Evolutionary conservation across 768 basidiomycete species (phyloP).

Genomic region (Rhizopogon vesiculosus): DNA sequence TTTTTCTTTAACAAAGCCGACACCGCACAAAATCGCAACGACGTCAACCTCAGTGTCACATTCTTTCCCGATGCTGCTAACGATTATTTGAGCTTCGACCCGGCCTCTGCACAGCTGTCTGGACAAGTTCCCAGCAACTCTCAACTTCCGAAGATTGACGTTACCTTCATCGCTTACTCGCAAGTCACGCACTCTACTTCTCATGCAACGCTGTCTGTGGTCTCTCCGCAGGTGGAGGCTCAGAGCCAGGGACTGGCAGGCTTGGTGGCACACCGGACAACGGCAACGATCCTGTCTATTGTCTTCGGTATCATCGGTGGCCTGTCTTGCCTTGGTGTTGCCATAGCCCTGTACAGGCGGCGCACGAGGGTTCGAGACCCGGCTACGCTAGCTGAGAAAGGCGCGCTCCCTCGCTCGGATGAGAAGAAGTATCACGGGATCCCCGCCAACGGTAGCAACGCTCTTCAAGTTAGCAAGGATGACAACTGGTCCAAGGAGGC

Average conservation of each 20-base stretch:
- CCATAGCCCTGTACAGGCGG: constrained; percentile 52
- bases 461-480: constrained; percentile 15
- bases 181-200: constrained; percentile 64
- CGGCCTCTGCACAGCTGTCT: constrained; percentile 36
- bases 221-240: constrained; percentile 35
- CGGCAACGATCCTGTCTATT: constrained; percentile 56
- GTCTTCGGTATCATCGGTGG: constrained; percentile 62
- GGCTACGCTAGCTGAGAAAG: constrained; percentile 57
- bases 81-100: constrained; percentile 52
- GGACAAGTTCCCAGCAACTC: constrained; percentile 54
- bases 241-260: constrained; percentile 29
- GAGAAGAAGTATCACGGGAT: constrained; percentile 67
- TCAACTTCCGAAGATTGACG: constrained; percentile 34
- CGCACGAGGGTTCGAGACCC: constrained; percentile 57
- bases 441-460: constrained; percentile 10
- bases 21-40: constrained; percentile 28
- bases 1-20: constrained; percentile 48
- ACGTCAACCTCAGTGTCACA: constrained; percentile 50
- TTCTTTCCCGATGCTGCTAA: constrained; percentile 47
- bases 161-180: constrained; percentile 69
- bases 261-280: constrained; percentile 38
- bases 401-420: constrained; percentile 51
- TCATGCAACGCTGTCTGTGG: constrained; percentile 53
- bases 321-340: constrained; percentile 45
- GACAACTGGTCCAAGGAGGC: constrained; percentile 28